Conservation (phyloP, 768 basidiomycete species). For the Tephrocybe sp. region DNA sequence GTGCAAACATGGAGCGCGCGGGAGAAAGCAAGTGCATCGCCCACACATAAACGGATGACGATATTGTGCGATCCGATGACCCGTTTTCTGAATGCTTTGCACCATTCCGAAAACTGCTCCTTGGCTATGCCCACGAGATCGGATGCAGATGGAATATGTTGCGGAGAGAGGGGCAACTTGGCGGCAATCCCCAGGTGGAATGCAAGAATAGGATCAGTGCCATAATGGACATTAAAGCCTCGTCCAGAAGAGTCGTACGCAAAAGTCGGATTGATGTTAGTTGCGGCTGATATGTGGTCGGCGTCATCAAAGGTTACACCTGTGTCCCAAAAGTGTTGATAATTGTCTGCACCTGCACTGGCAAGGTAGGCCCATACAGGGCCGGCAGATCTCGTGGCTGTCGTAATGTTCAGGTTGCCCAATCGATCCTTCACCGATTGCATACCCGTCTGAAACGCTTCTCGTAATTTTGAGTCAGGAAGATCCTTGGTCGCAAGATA, state of each 20-base stretch:
- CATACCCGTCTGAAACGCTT: constrained; percentile 22
- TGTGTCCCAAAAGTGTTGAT: constrained; percentile 38
- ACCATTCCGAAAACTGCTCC: constrained; percentile 35
- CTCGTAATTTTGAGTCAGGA: constrained; percentile 20
- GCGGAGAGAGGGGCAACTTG: constrained; percentile 21
- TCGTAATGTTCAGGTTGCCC: not conserved
- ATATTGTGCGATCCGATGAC: constrained; percentile 11
- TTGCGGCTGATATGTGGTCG: constrained; percentile 20
- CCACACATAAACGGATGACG: constrained; percentile 39
- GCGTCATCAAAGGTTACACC: constrained; percentile 34
- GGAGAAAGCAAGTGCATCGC: constrained; percentile 40
- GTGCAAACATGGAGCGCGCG: constrained; percentile 29
- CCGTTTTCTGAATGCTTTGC: constrained; percentile 25
- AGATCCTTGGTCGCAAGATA: constrained; percentile 31
- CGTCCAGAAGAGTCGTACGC: constrained; percentile 38
- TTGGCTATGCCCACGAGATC: constrained; percentile 29
- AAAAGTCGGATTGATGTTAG: constrained; percentile 46
- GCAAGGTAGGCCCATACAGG: constrained; percentile 25
- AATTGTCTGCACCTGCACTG: constrained; percentile 19
- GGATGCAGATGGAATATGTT: constrained; percentile 10
- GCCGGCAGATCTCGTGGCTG: constrained; percentile 34
- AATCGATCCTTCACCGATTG: constrained; percentile 13
- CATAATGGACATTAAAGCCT: constrained; percentile 43
- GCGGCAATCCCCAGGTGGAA: constrained; percentile 39
- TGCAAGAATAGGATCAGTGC: constrained; percentile 37